Base-by-base conservation (phyloP, 1,139 yeast species). In the Suhomyces panamericanus region DNA sequence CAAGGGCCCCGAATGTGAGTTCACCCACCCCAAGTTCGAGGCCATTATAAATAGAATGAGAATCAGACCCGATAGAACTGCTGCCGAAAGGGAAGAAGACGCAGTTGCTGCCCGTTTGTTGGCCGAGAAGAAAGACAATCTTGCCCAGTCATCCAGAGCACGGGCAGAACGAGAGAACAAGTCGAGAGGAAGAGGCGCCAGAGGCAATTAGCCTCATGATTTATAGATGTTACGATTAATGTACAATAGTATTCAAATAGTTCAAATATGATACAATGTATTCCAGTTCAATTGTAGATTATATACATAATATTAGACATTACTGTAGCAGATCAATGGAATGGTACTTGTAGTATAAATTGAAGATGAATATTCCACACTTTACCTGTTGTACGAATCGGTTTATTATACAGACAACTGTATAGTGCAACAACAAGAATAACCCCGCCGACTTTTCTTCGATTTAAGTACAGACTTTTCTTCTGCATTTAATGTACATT, bases 1-100 rank as follows among this genome's bases (percentile, higher is more conserved):
- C 4, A 76, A 75, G 58, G 86, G 86, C 4, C 74, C 73, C 16
- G 81, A 75, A 47, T 81, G 85, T 68, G 85, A 79, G 54, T 69
- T 62, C 55, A 69, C 75, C 29, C 87, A 81, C 67, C 87, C 87
- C 0, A 74, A 72, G 52, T 81, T 80, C 53, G 81, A 78, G 24
- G 64, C 71, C 44, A 63, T 76, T 12, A 44, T 54, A 20, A 77
- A 73, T 22, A 72, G 73, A 49, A 65, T 80, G 59, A 73, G 75
- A 56, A 79, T 81, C 14, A 68, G 74, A 50, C 78, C 80, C 3
- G 85, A 80, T 54, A 56, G 49, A 30, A 40, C 49, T 12, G 49
- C 49, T 1, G 42, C 49, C 2, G 46, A 46, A 24, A 39, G 46
- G 14, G 49, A 42, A 11, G 49, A 42, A 27, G 49, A 46, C 24